Evolutionary conservation across 176 grass and related monocot genomes (phyloP), one percentile per base, ranked within the genome.

Genomic region (Oryza rufipogon): DNA sequence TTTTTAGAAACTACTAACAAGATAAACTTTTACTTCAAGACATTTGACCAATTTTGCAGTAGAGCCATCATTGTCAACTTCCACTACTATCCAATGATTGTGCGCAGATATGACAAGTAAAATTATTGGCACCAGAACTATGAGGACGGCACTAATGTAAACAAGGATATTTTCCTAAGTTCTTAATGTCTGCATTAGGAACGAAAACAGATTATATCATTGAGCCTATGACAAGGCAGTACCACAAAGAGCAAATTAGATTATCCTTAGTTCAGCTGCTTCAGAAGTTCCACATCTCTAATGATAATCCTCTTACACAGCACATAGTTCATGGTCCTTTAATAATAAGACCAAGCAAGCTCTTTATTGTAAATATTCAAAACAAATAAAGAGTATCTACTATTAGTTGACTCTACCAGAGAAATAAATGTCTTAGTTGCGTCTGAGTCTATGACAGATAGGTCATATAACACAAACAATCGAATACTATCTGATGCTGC

Each of bases 21-120:
- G 81, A 72, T 17, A 13, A 72, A 77, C 71, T 71, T 46, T 14
- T 4, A 44, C 34, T 66, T 66, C 25, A 67, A 5, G 44, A 67
- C 33, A 86, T 26, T 51, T 33, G 32, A 56, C 20, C 38, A 38
- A 39, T 56, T 74, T 12, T 52, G 19, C 52, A 19, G 4, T n/a
- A 44, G 25, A 66, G 68, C 15, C 14, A n/a, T 85, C 76, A 5
- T 64, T 80, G 39, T 85, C 70, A 75, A 60, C 28, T 28, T 70
- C n/a, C 48, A 72, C 16, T 81, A 42, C n/a, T 80, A 11, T 69
- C 39, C 41, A 76, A 81, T 81, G 66, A 65, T 9, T 25, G 23
- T 56, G 17, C 28, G 9, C 15, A 32, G n/a, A 85, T 66, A 39
- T 68, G 75, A 63, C 33, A 73, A 78, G 66, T 39, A 22, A 73